Conservation (phyloP, 139 green algal species). For the Closterium sp. region DNA sequence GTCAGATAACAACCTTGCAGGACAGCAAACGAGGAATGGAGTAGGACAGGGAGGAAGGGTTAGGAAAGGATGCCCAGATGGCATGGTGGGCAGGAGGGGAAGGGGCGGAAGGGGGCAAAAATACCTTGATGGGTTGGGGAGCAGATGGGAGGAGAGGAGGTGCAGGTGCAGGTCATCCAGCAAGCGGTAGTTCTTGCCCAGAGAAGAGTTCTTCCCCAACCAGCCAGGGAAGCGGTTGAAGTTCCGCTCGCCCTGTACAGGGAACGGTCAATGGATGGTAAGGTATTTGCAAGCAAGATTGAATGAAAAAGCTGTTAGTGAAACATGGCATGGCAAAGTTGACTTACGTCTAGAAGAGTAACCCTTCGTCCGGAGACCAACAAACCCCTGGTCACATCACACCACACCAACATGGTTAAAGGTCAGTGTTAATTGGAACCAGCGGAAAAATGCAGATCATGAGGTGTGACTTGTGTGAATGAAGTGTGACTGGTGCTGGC, state of each 20-base stretch:
- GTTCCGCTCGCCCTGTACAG: constrained; percentile 55
- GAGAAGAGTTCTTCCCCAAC: constrained; percentile 84
- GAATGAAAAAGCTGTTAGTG: neutral
- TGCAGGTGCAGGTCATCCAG: constrained; percentile 82
- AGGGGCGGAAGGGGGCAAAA: too few relatives aligned
- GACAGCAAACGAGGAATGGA: too few relatives aligned
- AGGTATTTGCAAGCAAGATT: too few relatives aligned
- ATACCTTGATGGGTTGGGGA: constrained; percentile 3
- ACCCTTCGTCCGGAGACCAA: too few relatives aligned
- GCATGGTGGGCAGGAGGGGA: too few relatives aligned
- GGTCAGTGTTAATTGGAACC: neutral
- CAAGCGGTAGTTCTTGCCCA: constrained; percentile 84
- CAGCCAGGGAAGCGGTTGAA: constrained; percentile 87
- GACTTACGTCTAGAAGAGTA: neutral
- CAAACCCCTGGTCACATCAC: neutral
- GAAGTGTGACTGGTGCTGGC: neutral
- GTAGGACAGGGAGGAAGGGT: too few relatives aligned
- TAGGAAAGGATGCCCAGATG: too few relatives aligned
- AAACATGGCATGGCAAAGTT: neutral
- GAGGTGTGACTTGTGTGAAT: too few relatives aligned
- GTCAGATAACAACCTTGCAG: neutral
- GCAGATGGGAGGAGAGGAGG: constrained; percentile 63
- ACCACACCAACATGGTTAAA: neutral
- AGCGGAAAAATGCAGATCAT: neutral
- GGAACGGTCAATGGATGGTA: neutral